A percentile compares a stretch with the other conserved stretches of the same genome.
phyloP scores from a whole-genome alignment of 257 asterid species.

The Primulina tabacum region DNA sequence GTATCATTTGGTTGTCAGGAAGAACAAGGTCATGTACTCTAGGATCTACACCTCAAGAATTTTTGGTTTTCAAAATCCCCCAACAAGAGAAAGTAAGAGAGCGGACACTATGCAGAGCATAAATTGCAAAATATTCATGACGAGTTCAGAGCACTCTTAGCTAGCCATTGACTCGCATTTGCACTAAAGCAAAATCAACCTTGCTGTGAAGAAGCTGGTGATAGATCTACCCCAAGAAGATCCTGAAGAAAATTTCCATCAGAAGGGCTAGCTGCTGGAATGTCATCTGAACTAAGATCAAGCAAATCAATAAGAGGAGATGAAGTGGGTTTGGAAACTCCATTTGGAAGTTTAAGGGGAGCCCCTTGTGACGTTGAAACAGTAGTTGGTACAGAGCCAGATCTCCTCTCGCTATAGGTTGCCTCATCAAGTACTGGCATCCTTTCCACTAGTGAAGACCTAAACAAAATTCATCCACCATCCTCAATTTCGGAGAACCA shows the following conservation, averaged over 20 bases:
- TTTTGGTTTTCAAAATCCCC: constrained; percentile 10
- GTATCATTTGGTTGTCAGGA: constrained; percentile 6
- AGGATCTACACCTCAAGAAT: not conserved
- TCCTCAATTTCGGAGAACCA: not conserved
- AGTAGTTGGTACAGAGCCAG: constrained; percentile 68
- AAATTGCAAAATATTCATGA: constrained; percentile 7
- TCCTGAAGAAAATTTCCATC: constrained; percentile 89
- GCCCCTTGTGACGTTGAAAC: constrained; percentile 78
- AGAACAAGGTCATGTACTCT: not conserved
- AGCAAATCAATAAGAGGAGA: constrained; percentile 86
- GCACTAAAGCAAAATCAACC: constrained; percentile 40
- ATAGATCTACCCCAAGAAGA: constrained; percentile 79
- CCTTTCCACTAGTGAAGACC: constrained; percentile 85
- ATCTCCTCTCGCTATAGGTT: constrained; percentile 73
- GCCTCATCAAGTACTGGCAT: constrained; percentile 98
- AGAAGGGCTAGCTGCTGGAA: constrained; percentile 61
- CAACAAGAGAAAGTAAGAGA: not conserved
- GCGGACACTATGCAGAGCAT: constrained; percentile 13
- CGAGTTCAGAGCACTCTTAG: constrained; percentile 13
- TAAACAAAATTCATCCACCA: constrained; percentile 33
- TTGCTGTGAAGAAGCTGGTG: constrained; percentile 49
- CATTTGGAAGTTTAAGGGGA: constrained; percentile 72
- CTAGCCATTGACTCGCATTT: constrained; percentile 6
- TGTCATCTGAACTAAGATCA: constrained; percentile 78
- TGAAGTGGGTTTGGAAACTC: constrained; percentile 60